Conservation (phyloP, 73 alveolate genomes). For the Paramecium tetraurelia region DNA sequence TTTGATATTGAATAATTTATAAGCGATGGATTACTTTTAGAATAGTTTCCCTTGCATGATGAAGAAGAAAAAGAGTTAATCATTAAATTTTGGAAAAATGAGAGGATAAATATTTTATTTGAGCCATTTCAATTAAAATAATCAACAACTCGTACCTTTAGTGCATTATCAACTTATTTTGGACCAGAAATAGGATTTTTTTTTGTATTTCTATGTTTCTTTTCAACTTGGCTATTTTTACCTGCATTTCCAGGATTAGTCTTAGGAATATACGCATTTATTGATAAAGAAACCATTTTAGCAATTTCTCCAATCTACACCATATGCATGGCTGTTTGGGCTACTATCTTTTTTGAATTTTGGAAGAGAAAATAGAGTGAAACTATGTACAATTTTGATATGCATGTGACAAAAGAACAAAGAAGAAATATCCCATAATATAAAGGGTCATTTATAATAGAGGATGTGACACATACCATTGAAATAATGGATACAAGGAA, state of each 20-base stretch:
- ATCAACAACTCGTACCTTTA: not conserved
- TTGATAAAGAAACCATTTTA: not conserved
- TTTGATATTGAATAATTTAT: not conserved
- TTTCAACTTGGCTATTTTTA: not conserved
- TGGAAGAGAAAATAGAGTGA: conserved; percentile 31
- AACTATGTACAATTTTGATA: not conserved
- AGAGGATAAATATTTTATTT: not conserved
- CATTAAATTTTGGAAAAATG: not conserved
- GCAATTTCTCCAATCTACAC: not conserved
- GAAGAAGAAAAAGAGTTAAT: not conserved
- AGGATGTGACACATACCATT: not conserved
- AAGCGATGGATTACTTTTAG: not conserved
- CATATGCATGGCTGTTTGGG: not conserved
- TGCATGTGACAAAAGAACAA: not conserved
- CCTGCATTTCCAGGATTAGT: conserved; percentile 13
- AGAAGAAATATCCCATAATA: not conserved
- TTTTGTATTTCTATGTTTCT: not conserved
- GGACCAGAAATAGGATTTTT: not conserved
- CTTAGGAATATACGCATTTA: not conserved
- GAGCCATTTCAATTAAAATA: not conserved
- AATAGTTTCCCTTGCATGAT: not conserved
- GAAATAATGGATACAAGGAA: not conserved
- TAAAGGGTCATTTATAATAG: not conserved
- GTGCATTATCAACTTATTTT: not conserved
- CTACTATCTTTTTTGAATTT: conserved; percentile 6